A percentile compares a stretch with the other conserved stretches of the same genome.
Conservation (phyloP, 2,329 filamentous ascomycete genomes). For the Aspergillus alliaceus region DNA sequence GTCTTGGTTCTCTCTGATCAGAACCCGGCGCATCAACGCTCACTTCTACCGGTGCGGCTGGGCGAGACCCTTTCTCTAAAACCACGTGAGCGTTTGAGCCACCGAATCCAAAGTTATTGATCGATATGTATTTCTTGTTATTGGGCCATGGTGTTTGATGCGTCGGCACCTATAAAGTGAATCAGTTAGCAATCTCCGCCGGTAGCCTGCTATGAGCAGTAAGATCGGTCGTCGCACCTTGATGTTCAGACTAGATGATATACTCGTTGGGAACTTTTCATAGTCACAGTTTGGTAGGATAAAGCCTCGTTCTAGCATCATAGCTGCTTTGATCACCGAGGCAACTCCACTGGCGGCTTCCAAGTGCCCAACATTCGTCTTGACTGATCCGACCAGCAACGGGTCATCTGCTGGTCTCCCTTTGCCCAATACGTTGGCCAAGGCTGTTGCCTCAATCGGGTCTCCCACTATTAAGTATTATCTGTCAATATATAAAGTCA, state of each 20-base stretch:
- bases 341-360: slow-evolving; percentile 40
- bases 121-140: background rate
- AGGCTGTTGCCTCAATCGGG: slow-evolving; percentile 15
- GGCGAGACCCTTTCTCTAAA: background rate
- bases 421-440: slow-evolving; percentile 7
- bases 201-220: background rate
- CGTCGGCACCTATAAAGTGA: background rate
- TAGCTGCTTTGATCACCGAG: slow-evolving; percentile 41
- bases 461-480: slow-evolving; percentile 25
- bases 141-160: background rate
- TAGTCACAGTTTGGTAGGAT: slow-evolving; percentile 47
- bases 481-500: slow-evolving; percentile 30
- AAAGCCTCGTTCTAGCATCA: slow-evolving; percentile 46
- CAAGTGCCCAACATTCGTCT: slow-evolving; percentile 18
- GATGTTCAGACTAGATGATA: slow-evolving; percentile 9
- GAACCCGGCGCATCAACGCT: background rate
- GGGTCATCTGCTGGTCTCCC: background rate
- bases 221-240: background rate
- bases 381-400: slow-evolving; percentile 2
- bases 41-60: background rate
- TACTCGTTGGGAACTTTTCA: slow-evolving; percentile 17
- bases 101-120: slow-evolving; percentile 1
- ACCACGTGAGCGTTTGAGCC: slow-evolving; percentile 3
- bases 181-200: background rate
- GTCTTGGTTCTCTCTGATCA: background rate